These are phyloP conservation scores for Mallotus nudiflorus DNA, from an alignment of 345 rosid species.

Conservation along the genomic window DNA sequence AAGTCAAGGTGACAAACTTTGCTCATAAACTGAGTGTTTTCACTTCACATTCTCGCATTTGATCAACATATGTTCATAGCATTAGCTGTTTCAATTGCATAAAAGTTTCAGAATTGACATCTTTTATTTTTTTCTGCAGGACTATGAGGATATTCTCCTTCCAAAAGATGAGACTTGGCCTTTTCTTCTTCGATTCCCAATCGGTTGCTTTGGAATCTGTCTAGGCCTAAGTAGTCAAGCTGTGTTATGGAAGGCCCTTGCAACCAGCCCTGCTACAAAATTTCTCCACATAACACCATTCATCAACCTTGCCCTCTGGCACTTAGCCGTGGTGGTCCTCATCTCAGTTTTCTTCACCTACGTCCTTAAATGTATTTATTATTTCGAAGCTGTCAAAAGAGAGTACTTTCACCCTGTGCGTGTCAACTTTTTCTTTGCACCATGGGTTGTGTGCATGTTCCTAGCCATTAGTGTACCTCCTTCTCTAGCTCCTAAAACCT, in stretches of 20 bases:
- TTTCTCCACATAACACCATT: constrained; percentile 67
- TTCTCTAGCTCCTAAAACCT: constrained; percentile 34
- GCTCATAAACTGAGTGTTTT: too few relatives aligned
- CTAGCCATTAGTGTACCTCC: constrained; percentile 74
- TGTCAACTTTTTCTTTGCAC: constrained; percentile 92
- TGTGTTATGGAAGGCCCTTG: constrained; percentile 71
- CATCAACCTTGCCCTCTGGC: constrained; percentile 74
- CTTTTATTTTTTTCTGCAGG: constrained; percentile 43
- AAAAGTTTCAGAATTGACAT: too few relatives aligned
- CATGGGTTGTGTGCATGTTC: constrained; percentile 97
- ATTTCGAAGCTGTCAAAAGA: constrained; percentile 90
- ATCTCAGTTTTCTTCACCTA: constrained; percentile 63
- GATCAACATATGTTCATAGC: too few relatives aligned
- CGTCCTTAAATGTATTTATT: constrained; percentile 78
- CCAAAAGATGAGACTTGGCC: constrained; percentile 94
- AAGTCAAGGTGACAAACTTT: constrained; percentile 99
- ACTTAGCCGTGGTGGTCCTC: constrained; percentile 55
- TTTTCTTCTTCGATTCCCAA: constrained; percentile 88
- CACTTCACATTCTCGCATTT: too few relatives aligned
- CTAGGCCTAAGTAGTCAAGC: constrained; percentile 93
- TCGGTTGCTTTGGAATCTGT: constrained; percentile 86
- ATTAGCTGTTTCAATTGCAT: too few relatives aligned
- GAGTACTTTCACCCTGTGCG: constrained; percentile 90
- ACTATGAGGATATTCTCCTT: constrained; percentile 76
- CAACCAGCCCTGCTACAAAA: constrained; percentile 68